Base-by-base conservation (phyloP, 139 green algal genomes). In the Auxenochlorella pyrenoidosa region DNA sequence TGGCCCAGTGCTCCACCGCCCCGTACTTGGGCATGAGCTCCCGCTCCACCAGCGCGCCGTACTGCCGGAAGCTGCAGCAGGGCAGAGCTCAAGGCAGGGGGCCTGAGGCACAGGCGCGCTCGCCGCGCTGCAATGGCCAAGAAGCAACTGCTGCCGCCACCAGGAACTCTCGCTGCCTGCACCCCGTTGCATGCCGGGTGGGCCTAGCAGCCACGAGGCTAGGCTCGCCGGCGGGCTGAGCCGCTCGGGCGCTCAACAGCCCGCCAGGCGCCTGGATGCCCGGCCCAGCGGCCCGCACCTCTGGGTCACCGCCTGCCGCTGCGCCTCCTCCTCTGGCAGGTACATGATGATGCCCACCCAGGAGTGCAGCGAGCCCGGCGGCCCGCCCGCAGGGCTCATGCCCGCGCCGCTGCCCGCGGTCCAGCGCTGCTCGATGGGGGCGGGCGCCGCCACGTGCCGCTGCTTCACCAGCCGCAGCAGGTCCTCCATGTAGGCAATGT, bases 271-370 rank as follows among this genome's bases (percentile, higher is more conserved):
- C n/a, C n/a, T n/a, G n/a, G n/a, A n/a, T n/a, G n/a, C n/a, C n/a
- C n/a, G n/a, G n/a, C n/a, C n/a, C n/a, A n/a, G n/a, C n/a, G n/a
- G n/a, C 10, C 47, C 90, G 38, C 87, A 95, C 94, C 82, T 90
- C 4, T 89, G 40, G 0, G 96, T 99, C 88, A 99, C 96, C 30
- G 88, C 89, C 15, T 89, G 47, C 24, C 97, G 86, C 76, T 93
- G 34, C 43, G 86, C 65, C 0, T 79, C 43, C 0, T 96, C 92
- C 4, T 96, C 90, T 6, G 96, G 95, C 22, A 99, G 89, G 91
- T 99, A 99, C 96, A 98, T 98, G 91, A 99, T 99, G 92, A 99
- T 96, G 68, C 97, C 97, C 82, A 99, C 94, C 97, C 97, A 99
- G 83, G 83, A 95, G 90, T 94, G 88, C 59, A 73, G 84, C 75